Evolutionary conservation across 2,329 filamentous ascomycete species (phyloP).

Genomic region (Aaosphaeria pasadenensis): DNA sequence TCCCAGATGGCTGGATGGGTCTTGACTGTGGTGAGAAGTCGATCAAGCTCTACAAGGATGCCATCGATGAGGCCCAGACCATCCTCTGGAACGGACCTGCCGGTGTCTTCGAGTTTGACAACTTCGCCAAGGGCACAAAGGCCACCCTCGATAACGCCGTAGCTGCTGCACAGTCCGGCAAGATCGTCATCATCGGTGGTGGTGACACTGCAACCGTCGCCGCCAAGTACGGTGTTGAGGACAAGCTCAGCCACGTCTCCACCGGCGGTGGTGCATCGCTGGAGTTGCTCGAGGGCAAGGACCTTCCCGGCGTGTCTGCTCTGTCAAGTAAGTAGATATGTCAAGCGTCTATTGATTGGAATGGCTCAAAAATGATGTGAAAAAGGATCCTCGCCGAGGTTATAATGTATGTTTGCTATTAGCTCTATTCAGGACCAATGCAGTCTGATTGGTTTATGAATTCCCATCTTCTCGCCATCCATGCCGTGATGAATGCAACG

Average conservation of each 20-base stretch:
- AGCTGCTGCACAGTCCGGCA: slow-evolving; percentile 72
- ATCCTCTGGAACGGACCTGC: slow-evolving; percentile 99
- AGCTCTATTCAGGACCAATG: slow-evolving; percentile 16
- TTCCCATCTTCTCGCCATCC: background rate
- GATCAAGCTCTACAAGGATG: slow-evolving; percentile 80
- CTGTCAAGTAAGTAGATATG: slow-evolving; percentile 69
- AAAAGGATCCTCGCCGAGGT: slow-evolving; percentile 31
- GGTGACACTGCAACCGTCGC: slow-evolving; percentile 98
- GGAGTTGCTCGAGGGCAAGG: slow-evolving; percentile 97
- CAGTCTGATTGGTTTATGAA: background rate
- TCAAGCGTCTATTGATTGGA: too few relatives aligned
- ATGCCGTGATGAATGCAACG: background rate
- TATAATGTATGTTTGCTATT: slow-evolving; percentile 25
- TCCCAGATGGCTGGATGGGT: slow-evolving; percentile 97
- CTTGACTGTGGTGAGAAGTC: slow-evolving; percentile 91
- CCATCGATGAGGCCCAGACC: slow-evolving; percentile 85
- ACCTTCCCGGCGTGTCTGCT: slow-evolving; percentile 86
- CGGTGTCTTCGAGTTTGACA: slow-evolving; percentile 96
- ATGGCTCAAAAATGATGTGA: slow-evolving; percentile 15
- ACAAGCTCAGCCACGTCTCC: slow-evolving; percentile 96
- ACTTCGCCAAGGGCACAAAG: slow-evolving; percentile 91
- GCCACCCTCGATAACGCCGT: slow-evolving; percentile 86
- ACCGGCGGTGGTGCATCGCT: slow-evolving; percentile 94
- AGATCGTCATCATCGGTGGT: slow-evolving; percentile 97
- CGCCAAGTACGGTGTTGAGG: slow-evolving; percentile 93